phyloP scores from a whole-genome alignment of 164 flowering plant genomes.

The Chloranthus sessilifolius region DNA sequence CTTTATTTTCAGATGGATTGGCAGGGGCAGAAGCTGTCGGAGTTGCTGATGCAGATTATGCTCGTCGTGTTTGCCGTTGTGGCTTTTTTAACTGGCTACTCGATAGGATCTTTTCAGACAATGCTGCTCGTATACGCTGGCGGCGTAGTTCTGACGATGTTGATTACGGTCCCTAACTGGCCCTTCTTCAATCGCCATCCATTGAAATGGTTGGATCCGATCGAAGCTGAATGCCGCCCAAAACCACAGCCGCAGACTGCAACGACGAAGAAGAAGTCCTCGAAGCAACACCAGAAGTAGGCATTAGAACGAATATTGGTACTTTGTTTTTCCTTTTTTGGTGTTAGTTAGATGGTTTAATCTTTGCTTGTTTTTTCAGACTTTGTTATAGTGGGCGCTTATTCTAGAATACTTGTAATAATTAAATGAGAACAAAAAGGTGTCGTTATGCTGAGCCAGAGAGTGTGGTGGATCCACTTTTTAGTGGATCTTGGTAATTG shows the following conservation, averaged over 20 bases:
- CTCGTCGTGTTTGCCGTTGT: constrained; percentile 53
- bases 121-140: constrained; percentile 66
- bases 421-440: too few relatives aligned
- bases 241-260: constrained; percentile 43
- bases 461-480: too few relatives aligned
- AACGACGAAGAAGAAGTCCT: constrained; percentile 47
- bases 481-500: too few relatives aligned
- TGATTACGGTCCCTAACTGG: constrained; percentile 87
- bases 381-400: too few relatives aligned
- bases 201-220: constrained; percentile 77
- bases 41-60: constrained; percentile 85
- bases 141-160: constrained; percentile 67
- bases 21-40: constrained; percentile 94
- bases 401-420: too few relatives aligned
- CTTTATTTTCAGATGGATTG: constrained; percentile 82
- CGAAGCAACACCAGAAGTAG: constrained; percentile 51
- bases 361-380: too few relatives aligned
- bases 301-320: constrained; percentile 10
- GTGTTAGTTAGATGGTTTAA: too few relatives aligned
- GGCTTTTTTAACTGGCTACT: constrained; percentile 55
- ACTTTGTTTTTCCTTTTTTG: background rate
- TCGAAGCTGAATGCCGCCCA: constrained; percentile 69
- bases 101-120: constrained; percentile 57
- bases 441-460: too few relatives aligned
- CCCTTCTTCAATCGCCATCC: constrained; percentile 84